These are phyloP conservation scores for Harrya chromipes DNA, from an alignment of 768 basidiomycete species.

Conservation along the genomic window DNA sequence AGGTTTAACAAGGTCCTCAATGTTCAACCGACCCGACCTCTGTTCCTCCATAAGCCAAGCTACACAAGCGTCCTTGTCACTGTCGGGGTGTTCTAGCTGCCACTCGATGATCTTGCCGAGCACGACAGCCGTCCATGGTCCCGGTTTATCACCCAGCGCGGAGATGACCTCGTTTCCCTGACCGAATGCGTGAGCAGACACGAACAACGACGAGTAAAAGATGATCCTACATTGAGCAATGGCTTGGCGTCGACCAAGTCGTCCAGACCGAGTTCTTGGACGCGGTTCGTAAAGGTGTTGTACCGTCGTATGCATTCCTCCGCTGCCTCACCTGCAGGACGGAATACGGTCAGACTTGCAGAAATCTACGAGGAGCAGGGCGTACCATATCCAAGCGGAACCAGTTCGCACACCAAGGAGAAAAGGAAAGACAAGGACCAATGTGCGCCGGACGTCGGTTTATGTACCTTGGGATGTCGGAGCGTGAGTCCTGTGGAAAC, in stretches of 20 bases:
- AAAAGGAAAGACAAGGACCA: constrained; percentile 77
- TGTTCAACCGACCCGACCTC: constrained; percentile 41
- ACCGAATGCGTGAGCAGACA: constrained; percentile 5
- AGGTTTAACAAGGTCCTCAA: constrained; percentile 25
- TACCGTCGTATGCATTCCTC: constrained; percentile 55
- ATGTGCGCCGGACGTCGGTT: constrained; percentile 53
- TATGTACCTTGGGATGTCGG: constrained; percentile 65
- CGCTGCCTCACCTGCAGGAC: constrained; percentile 41
- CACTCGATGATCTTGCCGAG: constrained; percentile 72
- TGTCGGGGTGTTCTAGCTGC: constrained; percentile 77
- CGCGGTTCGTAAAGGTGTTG: constrained; percentile 55
- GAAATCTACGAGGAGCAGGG: constrained; percentile 16
- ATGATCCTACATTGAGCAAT: constrained; percentile 67
- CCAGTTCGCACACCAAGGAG: constrained; percentile 69
- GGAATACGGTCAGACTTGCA: constrained; percentile 3
- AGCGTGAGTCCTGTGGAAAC: constrained; percentile 56
- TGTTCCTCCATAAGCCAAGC: constrained; percentile 65
- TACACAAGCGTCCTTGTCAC: constrained; percentile 62
- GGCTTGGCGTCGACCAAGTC: constrained; percentile 64
- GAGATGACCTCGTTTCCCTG: constrained; percentile 71
- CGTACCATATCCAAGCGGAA: constrained; percentile 47
- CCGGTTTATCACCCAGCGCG: constrained; percentile 56
- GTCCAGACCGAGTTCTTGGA: constrained; percentile 62
- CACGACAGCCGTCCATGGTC: constrained; percentile 66
- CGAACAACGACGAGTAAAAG: neutral